These are phyloP conservation scores for Talaromyces sp. DNA, from an alignment of 2,329 filamentous ascomycete genomes.

Conservation along the genomic window DNA sequence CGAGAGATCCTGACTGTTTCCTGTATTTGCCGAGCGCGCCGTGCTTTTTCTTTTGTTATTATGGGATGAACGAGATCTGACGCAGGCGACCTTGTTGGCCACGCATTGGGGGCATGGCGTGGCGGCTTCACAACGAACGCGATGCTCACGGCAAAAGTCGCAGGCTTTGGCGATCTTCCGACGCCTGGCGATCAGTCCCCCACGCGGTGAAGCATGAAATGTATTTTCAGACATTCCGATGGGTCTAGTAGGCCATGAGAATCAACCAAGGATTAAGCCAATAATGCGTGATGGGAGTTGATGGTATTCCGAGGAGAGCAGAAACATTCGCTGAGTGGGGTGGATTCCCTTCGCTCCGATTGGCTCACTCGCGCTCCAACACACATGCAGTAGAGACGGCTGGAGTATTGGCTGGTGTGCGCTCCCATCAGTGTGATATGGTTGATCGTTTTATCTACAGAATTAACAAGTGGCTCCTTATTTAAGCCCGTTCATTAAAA, in stretches of 20 bases:
- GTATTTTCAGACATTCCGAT: not conserved
- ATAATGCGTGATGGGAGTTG: not conserved
- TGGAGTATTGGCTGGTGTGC: too few species aligned
- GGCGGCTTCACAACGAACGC: conserved; percentile 23
- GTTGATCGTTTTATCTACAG: too few species aligned
- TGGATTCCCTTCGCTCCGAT: too few species aligned
- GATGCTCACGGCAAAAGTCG: conserved; percentile 25
- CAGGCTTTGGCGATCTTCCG: conserved; percentile 22
- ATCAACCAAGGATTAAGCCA: not conserved
- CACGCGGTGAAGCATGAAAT: not conserved
- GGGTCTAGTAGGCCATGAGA: not conserved
- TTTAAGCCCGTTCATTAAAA: too few species aligned
- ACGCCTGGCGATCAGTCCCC: conserved; percentile 3
- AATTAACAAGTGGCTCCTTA: too few species aligned
- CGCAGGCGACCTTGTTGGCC: conserved; percentile 15
- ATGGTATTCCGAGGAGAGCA: too few species aligned
- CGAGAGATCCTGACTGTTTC: too few species aligned
- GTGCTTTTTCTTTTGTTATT: not conserved
- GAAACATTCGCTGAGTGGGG: too few species aligned
- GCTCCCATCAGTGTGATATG: too few species aligned
- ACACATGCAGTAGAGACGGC: too few species aligned
- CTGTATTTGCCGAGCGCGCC: not conserved
- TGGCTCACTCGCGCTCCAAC: too few species aligned
- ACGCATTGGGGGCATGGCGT: conserved; percentile 25
- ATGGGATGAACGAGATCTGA: conserved; percentile 1